Conservation (phyloP, 352 stramenopile genomes). For the Phytophthora hybrid region DNA sequence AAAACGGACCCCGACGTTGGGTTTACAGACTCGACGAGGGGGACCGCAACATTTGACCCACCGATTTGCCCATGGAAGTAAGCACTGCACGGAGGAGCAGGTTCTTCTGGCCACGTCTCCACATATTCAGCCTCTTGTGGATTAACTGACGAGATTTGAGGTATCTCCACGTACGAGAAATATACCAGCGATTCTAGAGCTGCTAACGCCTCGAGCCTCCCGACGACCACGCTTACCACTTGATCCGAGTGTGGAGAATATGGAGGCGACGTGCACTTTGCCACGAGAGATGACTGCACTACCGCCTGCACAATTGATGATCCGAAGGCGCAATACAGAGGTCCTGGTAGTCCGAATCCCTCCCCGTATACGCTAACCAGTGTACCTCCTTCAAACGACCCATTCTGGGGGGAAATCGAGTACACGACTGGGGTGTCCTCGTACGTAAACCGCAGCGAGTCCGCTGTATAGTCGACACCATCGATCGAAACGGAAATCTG, state of each 20-base stretch:
- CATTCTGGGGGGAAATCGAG: conserved; percentile 49
- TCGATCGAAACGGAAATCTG: conserved; percentile 42
- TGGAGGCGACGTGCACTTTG: conserved; percentile 42
- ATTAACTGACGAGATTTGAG: conserved; percentile 24
- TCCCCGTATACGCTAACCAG: conserved; percentile 41
- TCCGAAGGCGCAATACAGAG: conserved; percentile 54
- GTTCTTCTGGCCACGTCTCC: conserved; percentile 20
- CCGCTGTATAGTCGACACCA: conserved; percentile 36
- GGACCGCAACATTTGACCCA: conserved; percentile 27
- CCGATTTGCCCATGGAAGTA: background rate
- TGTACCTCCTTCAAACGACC: conserved; percentile 55
- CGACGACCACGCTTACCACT: conserved; percentile 40
- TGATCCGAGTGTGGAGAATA: conserved; percentile 17
- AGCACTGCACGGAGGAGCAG: conserved; percentile 25
- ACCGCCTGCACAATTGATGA: conserved; percentile 30
- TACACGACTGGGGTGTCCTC: conserved; percentile 53
- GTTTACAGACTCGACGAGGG: conserved; percentile 34
- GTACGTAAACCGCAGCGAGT: conserved; percentile 44
- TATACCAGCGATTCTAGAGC: conserved; percentile 18
- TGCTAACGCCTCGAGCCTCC: conserved; percentile 23
- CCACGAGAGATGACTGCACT: conserved; percentile 24
- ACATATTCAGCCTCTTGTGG: conserved; percentile 22
- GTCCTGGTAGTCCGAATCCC: conserved; percentile 30
- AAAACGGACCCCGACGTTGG: conserved; percentile 36
- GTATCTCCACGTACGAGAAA: conserved; percentile 51